A percentile compares a stretch with the other conserved stretches of the same genome.
phyloP scores from a whole-genome alignment of 108 stramenopile genomes.

The Nannochloropsis granulata region DNA sequence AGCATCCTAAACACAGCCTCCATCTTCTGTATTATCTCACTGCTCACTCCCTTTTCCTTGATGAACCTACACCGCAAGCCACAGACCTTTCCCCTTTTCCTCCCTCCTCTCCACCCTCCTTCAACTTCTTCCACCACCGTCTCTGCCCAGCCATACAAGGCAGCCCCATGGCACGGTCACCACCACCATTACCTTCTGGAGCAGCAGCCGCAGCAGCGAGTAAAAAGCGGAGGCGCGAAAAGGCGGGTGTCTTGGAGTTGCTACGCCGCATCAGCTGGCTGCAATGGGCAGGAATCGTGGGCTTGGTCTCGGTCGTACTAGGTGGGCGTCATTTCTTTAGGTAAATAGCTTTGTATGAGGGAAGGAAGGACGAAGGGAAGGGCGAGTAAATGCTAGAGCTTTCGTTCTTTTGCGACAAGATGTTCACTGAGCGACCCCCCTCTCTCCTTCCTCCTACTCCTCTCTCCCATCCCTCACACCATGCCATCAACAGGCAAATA shows the following conservation, averaged over 20 bases:
- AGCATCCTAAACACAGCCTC: too few species aligned
- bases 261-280: not conserved
- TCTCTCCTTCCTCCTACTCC: not conserved
- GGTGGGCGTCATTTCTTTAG: not conserved
- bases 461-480: not conserved
- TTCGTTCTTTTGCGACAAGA: too few species aligned
- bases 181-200: not conserved
- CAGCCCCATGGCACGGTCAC: not conserved
- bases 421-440: not conserved
- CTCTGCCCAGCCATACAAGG: not conserved
- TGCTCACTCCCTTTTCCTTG: too few species aligned
- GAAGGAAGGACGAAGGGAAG: too few species aligned
- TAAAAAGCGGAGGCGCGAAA: not conserved
- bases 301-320: not conserved
- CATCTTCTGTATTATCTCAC: too few species aligned
- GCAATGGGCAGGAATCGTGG: not conserved
- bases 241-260: not conserved
- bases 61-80: too few species aligned
- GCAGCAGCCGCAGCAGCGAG: not conserved
- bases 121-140: not conserved
- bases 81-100: not conserved
- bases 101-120: not conserved
- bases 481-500: not conserved
- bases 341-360: not conserved
- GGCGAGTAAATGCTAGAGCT: too few species aligned